phyloP scores from a whole-genome alignment of 148 eudicot genomes.

The Dianthus caryophyllus region DNA sequence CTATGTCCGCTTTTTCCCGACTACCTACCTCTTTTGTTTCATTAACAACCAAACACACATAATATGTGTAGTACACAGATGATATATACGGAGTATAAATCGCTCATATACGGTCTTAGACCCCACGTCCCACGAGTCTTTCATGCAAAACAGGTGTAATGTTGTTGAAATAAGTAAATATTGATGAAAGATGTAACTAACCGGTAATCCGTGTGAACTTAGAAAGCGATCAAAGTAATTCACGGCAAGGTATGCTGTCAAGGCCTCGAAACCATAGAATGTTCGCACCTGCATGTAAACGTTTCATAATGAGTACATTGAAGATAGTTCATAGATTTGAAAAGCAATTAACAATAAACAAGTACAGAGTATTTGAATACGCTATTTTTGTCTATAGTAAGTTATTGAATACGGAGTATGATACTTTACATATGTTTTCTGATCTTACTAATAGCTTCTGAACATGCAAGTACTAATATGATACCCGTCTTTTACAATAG shows the following conservation, averaged over 20 bases:
- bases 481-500: too few species aligned
- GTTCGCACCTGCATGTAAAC: constrained; percentile 47
- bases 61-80: not conserved
- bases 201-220: constrained; percentile 60
- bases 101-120: too few species aligned
- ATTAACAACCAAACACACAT: not conserved
- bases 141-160: too few species aligned
- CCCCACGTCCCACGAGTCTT: too few species aligned
- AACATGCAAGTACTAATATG: too few species aligned
- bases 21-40: not conserved
- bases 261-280: constrained; percentile 67
- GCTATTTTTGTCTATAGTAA: too few species aligned
- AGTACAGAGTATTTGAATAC: not conserved
- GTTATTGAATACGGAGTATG: too few species aligned
- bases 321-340: not conserved
- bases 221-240: constrained; percentile 83
- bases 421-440: too few species aligned
- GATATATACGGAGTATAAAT: not conserved
- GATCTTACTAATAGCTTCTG: too few species aligned
- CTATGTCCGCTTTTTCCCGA: not conserved
- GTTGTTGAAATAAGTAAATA: not conserved
- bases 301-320: not conserved
- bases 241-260: constrained; percentile 79
- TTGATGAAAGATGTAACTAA: constrained; percentile 20
- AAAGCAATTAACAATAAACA: not conserved